Conservation (phyloP, 2,329 filamentous ascomycete genomes). For the Gliomastix tumulicola region DNA sequence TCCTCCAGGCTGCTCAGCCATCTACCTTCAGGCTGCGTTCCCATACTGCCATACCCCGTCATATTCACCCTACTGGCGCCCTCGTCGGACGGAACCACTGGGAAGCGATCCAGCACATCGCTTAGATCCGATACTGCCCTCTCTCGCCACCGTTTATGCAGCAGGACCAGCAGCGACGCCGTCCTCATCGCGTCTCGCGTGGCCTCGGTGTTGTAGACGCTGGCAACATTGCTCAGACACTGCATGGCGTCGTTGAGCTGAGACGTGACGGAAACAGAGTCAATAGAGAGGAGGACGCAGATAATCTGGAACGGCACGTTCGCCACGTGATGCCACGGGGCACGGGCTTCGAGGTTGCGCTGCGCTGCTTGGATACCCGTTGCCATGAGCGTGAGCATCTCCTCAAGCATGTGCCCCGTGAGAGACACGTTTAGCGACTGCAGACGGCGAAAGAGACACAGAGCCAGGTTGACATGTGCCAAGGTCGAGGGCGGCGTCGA, state of each 20-base stretch:
- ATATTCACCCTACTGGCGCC: too few species aligned
- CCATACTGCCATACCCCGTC: too few species aligned
- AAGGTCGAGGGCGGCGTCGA: slow-evolving; percentile 33
- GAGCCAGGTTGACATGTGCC: slow-evolving; percentile 45
- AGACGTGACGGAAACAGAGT: slow-evolving; percentile 38
- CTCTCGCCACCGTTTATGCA: slow-evolving; percentile 44
- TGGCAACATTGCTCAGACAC: slow-evolving; percentile 31
- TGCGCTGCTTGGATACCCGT: slow-evolving; percentile 38
- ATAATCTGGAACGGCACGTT: slow-evolving; percentile 54
- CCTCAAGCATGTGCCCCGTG: slow-evolving; percentile 31
- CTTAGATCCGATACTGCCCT: slow-evolving; percentile 1
- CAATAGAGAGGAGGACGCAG: slow-evolving; percentile 47
- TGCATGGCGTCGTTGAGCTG: slow-evolving; percentile 44
- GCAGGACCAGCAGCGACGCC: slow-evolving; percentile 42
- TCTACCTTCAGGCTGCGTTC: too few species aligned
- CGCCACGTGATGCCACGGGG: slow-evolving; percentile 52
- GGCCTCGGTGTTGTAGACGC: slow-evolving; percentile 35
- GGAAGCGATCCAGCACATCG: slow-evolving; percentile 2
- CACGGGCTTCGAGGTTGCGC: slow-evolving; percentile 30
- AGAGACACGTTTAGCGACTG: slow-evolving; percentile 41
- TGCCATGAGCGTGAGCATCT: slow-evolving; percentile 36
- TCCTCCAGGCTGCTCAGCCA: too few species aligned
- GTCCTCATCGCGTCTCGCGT: slow-evolving; percentile 48
- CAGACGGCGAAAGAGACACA: slow-evolving; percentile 48
- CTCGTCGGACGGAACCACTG: too few species aligned